Evolutionary conservation across 441 rosid species (phyloP), one percentile per base, ranked within the genome.

Genomic region (Aquilaria agallochum): DNA sequence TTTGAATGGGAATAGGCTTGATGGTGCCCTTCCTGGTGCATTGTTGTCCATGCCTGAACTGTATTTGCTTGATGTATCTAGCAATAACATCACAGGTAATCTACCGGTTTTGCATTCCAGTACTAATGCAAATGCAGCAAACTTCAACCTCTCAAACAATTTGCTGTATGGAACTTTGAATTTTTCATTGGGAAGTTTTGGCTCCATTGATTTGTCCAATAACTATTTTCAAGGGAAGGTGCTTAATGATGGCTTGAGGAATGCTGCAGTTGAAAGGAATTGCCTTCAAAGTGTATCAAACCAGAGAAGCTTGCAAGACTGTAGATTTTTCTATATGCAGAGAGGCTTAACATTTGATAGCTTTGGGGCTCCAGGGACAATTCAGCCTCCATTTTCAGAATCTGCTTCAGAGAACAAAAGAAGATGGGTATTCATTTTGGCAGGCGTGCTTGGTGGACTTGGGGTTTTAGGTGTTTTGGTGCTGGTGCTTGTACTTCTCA

Each of bases 221-320:
- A 87, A 87, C 79, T 87, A 82, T 56, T 79, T 87, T 50, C 77
- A 80, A 78, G 94, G 94, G 44, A 62, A 64, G 62, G 72, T 76
- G 49, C 72, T 63, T 20, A 63, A 67, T 42, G 60, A 58, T 31
- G 45, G 67, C 40, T 56, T 56, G 53, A 63, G 44, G 63, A 79
- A 72, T 58, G 78, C 77, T 55, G 62, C 70, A 31, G 69, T 87
- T 55, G 56, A 65, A 31, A 73, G 56, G 63, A 87, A 87, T 69
- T 87, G 93, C 75, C 80, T 87, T 52, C 80, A 60, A 56, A 64
- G 13, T 12, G 27, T 32, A 44, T 8, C 2, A 9, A 67, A 75
- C 32, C 94, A 84, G 64, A 72, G 87, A 69, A 63, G 59, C 59
- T 64, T 50, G 44, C 73, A 64, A 13, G 90, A 82, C 48, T 87